Conservation (phyloP, 306 rosid genomes). For the Trifolium fragiferum region DNA sequence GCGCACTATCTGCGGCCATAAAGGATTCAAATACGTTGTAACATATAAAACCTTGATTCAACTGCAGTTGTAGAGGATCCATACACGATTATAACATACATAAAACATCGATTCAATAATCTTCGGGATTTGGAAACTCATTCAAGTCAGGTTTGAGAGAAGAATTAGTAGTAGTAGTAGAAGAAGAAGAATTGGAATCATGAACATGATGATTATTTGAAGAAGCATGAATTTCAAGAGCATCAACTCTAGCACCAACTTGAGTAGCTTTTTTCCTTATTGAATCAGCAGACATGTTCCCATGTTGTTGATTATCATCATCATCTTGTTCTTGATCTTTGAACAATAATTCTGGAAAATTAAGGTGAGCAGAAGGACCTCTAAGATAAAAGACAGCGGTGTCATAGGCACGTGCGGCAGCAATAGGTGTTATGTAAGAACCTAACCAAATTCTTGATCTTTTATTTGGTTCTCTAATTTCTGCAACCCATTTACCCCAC, state of each 20-base stretch:
- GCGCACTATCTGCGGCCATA: no score
- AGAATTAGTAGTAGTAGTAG: not conserved
- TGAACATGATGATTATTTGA: slow-evolving; percentile 38
- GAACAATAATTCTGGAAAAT: slow-evolving; percentile 78
- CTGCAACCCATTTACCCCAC: slow-evolving; percentile 99
- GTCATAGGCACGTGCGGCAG: slow-evolving; percentile 98
- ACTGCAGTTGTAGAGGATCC: not conserved
- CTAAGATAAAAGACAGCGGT: slow-evolving; percentile 91
- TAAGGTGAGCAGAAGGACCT: slow-evolving; percentile 84
- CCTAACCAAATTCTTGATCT: slow-evolving; percentile 96
- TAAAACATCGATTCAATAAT: slow-evolving; percentile 34
- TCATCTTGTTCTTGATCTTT: slow-evolving; percentile 47
- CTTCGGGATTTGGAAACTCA: slow-evolving; percentile 77
- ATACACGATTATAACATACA: not conserved
- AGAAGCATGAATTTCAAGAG: slow-evolving; percentile 55
- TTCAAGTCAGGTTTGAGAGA: slow-evolving; percentile 74
- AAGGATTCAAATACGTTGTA: no score
- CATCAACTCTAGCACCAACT: slow-evolving; percentile 97
- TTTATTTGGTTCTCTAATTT: slow-evolving; percentile 92
- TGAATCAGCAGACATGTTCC: slow-evolving; percentile 80
- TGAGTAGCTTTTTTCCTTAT: slow-evolving; percentile 83
- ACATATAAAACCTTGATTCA: not conserved
- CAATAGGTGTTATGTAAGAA: slow-evolving; percentile 76
- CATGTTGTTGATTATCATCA: not conserved
- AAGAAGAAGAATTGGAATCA: slow-evolving; percentile 15